A percentile compares a stretch with the other conserved stretches of the same genome.
These are phyloP conservation scores for Septoria linicola DNA, from an alignment of 2,329 filamentous ascomycete species.

Conservation along the genomic window DNA sequence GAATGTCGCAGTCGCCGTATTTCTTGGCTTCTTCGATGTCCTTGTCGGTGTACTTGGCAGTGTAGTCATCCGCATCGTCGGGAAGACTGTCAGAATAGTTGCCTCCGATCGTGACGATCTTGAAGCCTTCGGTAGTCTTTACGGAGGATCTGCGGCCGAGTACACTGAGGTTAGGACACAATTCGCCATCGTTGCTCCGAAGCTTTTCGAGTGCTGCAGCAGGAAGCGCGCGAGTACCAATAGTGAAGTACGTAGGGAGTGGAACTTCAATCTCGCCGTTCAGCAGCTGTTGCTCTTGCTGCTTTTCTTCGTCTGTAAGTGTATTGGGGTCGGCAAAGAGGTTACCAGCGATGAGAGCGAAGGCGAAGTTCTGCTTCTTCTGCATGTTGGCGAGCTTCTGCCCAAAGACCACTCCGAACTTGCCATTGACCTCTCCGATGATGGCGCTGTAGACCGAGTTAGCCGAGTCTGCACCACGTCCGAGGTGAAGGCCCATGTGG, in stretches of 20 bases:
- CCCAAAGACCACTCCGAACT: constrained; percentile 70
- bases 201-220: constrained; percentile 69
- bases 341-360: constrained; percentile 81
- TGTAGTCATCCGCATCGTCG: constrained; percentile 58
- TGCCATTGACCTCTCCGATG: constrained; percentile 77
- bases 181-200: constrained; percentile 63
- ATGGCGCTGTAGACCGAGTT: constrained; percentile 40
- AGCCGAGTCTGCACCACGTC: background rate
- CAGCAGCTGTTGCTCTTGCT: constrained; percentile 56
- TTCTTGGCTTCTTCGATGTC: constrained; percentile 59
- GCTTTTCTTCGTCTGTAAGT: constrained; percentile 49
- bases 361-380: constrained; percentile 80
- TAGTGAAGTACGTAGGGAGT: constrained; percentile 85
- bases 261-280: constrained; percentile 71
- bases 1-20: constrained; percentile 76
- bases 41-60: constrained; percentile 73
- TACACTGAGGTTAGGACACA: constrained; percentile 89
- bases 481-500: constrained; percentile 10
- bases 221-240: constrained; percentile 73
- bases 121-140: constrained; percentile 85
- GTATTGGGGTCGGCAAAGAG: constrained; percentile 63
- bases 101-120: constrained; percentile 84
- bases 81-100: constrained; percentile 36
- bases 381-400: constrained; percentile 75
- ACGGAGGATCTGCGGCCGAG: constrained; percentile 82